Evolutionary conservation across 1,139 yeast species (phyloP).

Genomic region (Sugiyamaella pinicola): DNA sequence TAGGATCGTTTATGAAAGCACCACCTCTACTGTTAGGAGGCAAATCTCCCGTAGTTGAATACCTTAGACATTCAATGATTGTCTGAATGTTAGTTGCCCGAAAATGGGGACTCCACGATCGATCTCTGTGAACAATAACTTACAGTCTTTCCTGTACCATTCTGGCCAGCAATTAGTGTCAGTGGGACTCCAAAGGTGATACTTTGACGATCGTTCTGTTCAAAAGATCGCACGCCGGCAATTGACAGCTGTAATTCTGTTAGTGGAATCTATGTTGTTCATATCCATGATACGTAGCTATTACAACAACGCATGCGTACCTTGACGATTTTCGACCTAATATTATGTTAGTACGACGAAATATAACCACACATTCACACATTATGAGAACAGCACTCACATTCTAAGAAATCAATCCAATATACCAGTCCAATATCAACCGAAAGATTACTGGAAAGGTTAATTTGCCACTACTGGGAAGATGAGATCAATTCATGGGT

Average conservation of each 20-base stretch:
- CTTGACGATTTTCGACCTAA: conserved; percentile 40
- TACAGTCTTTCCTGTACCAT: conserved; percentile 95
- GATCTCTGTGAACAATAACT: conserved; percentile 22
- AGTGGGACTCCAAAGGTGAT: conserved; percentile 89
- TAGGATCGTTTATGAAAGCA: conserved; percentile 94
- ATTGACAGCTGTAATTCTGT: conserved; percentile 61
- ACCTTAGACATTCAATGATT: conserved; percentile 88
- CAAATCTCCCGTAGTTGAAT: conserved; percentile 92
- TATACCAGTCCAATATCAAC: not conserved
- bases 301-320: conserved; percentile 28
- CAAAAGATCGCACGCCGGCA: conserved; percentile 89
- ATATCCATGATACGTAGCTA: not conserved
- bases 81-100: conserved; percentile 45
- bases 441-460: not conserved
- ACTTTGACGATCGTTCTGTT: conserved; percentile 76
- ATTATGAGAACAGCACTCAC: not conserved
- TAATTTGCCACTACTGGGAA: not conserved
- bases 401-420: not conserved
- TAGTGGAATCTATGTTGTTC: not conserved
- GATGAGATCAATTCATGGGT: too few relatives aligned
- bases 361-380: not conserved
- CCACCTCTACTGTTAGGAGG: conserved; percentile 98
- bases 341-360: conserved; percentile 2
- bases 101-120: not conserved
- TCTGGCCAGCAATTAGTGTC: conserved; percentile 92